phyloP scores from a whole-genome alignment of 202 grass and related monocot species.

The Tripidium arundinaceum region DNA sequence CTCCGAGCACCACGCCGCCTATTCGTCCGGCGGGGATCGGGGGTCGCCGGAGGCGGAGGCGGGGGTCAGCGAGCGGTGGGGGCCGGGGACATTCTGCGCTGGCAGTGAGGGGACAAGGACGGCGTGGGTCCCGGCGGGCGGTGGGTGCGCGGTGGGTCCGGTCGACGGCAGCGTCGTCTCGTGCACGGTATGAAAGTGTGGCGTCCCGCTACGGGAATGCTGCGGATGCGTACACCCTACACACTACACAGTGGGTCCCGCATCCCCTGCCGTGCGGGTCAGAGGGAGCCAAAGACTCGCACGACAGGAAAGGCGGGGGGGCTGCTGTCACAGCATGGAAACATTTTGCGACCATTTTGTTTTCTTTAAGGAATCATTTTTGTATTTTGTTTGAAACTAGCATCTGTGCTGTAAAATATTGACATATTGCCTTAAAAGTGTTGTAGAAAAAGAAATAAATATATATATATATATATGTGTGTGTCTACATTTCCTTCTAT shows the following conservation, averaged over 20 bases:
- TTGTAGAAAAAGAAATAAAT: too few relatives aligned
- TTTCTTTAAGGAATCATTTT: too few relatives aligned
- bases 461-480: too few relatives aligned
- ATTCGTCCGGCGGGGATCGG: slow-evolving; percentile 8
- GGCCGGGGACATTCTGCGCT: background rate
- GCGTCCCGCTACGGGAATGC: background rate
- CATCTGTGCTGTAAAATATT: too few relatives aligned
- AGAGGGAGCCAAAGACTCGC: too few relatives aligned
- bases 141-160: background rate
- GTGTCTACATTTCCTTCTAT: too few relatives aligned
- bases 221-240: too few relatives aligned
- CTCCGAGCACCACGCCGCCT: slow-evolving; percentile 39
- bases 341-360: too few relatives aligned
- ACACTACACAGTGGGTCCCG: background rate
- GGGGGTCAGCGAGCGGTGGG: slow-evolving; percentile 15
- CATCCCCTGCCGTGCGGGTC: background rate
- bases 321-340: too few relatives aligned
- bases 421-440: too few relatives aligned
- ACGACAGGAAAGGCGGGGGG: too few relatives aligned
- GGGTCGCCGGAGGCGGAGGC: slow-evolving; percentile 14
- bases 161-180: slow-evolving; percentile 2
- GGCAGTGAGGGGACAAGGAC: background rate
- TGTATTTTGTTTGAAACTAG: too few relatives aligned
- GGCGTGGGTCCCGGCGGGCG: background rate
- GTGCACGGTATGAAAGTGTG: background rate